These are phyloP conservation scores for Auriscalpium orientale DNA, from an alignment of 768 basidiomycete species.

Conservation along the genomic window DNA sequence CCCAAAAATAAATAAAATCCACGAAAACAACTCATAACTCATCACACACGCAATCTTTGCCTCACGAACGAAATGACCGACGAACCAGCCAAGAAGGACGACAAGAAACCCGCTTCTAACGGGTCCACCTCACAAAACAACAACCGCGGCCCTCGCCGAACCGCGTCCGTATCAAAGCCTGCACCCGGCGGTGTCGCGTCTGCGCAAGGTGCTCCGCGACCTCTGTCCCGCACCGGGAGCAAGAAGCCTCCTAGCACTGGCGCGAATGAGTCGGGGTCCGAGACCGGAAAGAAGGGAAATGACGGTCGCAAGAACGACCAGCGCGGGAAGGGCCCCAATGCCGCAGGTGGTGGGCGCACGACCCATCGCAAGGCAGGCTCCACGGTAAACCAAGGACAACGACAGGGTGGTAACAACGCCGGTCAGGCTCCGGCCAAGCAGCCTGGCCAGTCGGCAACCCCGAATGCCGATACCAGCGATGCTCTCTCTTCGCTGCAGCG, in stretches of 20 bases:
- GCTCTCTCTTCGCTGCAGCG: conserved; percentile 84
- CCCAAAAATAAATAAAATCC: conserved; percentile 42
- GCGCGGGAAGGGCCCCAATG: conserved; percentile 30
- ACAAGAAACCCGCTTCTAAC: conserved; percentile 51
- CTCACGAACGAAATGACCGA: conserved; percentile 88
- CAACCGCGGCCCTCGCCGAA: conserved; percentile 54
- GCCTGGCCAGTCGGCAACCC: conserved; percentile 36
- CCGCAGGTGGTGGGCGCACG: conserved; percentile 27
- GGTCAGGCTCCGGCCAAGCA: conserved; percentile 16
- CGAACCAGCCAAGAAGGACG: conserved; percentile 62
- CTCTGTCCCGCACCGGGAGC: conserved; percentile 60
- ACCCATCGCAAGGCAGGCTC: conserved; percentile 13
- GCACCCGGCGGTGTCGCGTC: conserved; percentile 24
- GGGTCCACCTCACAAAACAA: conserved; percentile 26
- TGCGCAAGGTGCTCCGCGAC: conserved; percentile 36
- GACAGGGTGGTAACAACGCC: conserved; percentile 38
- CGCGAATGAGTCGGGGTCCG: conserved; percentile 62
- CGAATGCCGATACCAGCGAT: conserved; percentile 61
- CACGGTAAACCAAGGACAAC: conserved; percentile 56
- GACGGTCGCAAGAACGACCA: conserved; percentile 48
- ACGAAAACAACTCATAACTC: conserved; percentile 32
- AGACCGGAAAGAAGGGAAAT: conserved; percentile 53
- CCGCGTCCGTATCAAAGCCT: conserved; percentile 39
- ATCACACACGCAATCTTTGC: conserved; percentile 23
- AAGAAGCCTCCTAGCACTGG: conserved; percentile 41